These are phyloP conservation scores for Gossypium bickii DNA, from an alignment of 345 rosid genomes.

Conservation along the genomic window DNA sequence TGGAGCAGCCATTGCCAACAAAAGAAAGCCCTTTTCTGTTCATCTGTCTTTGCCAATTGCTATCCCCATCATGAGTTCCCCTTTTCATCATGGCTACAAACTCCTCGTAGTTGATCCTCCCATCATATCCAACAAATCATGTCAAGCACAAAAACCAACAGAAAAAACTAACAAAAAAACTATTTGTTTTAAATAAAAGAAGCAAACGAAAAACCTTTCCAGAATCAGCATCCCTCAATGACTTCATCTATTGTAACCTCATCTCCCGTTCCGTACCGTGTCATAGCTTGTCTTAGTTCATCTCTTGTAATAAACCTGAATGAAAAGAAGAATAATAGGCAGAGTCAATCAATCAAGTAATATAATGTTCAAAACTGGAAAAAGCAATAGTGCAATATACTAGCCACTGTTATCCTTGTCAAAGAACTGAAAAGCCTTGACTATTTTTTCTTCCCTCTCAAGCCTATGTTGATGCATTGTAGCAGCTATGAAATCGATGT, in stretches of 20 bases:
- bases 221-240: slow-evolving; percentile 54
- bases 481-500: slow-evolving; percentile 79
- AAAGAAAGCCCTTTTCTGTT: neutral
- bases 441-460: slow-evolving; percentile 69
- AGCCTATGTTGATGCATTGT: slow-evolving; percentile 82
- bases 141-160: neutral
- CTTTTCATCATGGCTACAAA: neutral
- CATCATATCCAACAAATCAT: neutral
- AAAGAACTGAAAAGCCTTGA: slow-evolving; percentile 64
- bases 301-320: slow-evolving; percentile 78
- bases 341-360: neutral
- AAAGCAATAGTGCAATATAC: slow-evolving; percentile 15
- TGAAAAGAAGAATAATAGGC: neutral
- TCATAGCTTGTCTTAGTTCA: slow-evolving; percentile 71
- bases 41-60: neutral
- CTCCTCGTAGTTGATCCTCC: neutral
- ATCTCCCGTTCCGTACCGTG: slow-evolving; percentile 65
- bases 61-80: neutral
- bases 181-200: neutral
- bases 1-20: no score
- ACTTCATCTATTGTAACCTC: slow-evolving; percentile 49
- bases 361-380: neutral
- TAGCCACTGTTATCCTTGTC: slow-evolving; percentile 78
- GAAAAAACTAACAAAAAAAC: neutral
- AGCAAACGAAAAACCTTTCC: slow-evolving; percentile 44